These are phyloP conservation scores for Coemansia sp. DNA, from an alignment of 192 early-diverging fungal species.

Conservation along the genomic window DNA sequence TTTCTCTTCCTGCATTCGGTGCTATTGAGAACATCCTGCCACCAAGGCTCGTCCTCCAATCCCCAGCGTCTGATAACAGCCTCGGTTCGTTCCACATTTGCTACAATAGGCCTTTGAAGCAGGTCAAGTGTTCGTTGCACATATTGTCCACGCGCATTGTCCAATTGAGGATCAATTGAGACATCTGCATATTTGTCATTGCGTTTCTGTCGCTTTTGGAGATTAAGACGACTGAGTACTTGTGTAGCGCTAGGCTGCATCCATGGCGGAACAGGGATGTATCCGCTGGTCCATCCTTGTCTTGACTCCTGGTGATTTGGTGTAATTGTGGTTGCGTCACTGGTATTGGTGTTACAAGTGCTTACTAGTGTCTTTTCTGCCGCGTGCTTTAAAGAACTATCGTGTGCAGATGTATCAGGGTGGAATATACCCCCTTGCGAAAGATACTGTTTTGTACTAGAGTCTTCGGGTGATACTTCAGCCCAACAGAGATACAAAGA, in stretches of 20 bases:
- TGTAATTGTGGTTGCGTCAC: background rate
- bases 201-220: conserved; percentile 4
- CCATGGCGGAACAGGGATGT: conserved; percentile 46
- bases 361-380: background rate
- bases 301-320: background rate
- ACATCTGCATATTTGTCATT: conserved; percentile 4
- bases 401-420: background rate
- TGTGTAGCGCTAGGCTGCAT: conserved; percentile 51
- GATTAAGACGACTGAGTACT: conserved; percentile 24
- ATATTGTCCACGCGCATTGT: conserved; percentile 19
- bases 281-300: conserved; percentile 24
- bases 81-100: conserved; percentile 21
- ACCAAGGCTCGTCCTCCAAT: conserved; percentile 33
- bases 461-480: conserved; percentile 20
- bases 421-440: background rate
- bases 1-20: conserved; percentile 1
- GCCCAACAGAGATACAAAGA: conserved; percentile 49
- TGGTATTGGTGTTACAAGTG: background rate
- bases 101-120: conserved; percentile 23
- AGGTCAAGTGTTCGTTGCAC: conserved; percentile 27
- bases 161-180: conserved; percentile 7
- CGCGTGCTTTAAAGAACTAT: background rate
- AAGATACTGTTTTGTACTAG: conserved; percentile 20
- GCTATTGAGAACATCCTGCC: conserved; percentile 24
- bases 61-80: conserved; percentile 33